phyloP scores from a whole-genome alignment of 2,329 filamentous ascomycete species.

The Scedosporium apiospermum region DNA sequence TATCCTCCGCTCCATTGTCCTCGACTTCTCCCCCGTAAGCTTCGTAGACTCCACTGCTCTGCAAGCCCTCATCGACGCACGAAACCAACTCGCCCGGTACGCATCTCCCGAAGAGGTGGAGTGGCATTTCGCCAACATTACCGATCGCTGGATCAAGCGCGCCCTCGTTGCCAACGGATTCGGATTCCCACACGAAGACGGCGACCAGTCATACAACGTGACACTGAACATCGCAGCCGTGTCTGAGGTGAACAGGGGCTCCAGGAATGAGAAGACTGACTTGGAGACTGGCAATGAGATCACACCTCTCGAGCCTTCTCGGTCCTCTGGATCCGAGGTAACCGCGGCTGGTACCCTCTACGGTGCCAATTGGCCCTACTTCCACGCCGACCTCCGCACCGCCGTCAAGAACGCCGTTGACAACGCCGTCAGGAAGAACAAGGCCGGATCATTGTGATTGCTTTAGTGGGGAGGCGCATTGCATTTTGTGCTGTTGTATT shows the following conservation, averaged over 20 bases:
- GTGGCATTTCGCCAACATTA: constrained; percentile 45
- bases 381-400: constrained; percentile 35
- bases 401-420: constrained; percentile 25
- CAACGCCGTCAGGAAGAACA: constrained; percentile 6
- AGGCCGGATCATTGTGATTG: neutral
- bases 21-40: constrained; percentile 50
- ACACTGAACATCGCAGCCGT: neutral
- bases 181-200: constrained; percentile 27
- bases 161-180: constrained; percentile 48
- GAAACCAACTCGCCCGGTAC: constrained; percentile 44
- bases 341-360: constrained; percentile 19
- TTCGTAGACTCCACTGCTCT: constrained; percentile 48
- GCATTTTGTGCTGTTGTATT: neutral
- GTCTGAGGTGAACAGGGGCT: constrained; percentile 8
- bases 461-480: neutral
- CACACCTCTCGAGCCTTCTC: constrained; percentile 1
- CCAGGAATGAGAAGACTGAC: constrained; percentile 9
- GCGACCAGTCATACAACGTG: constrained; percentile 5
- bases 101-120: constrained; percentile 36
- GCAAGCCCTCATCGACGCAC: constrained; percentile 46
- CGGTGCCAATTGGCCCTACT: constrained; percentile 35
- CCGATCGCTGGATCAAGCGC: constrained; percentile 47
- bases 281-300: constrained; percentile 8
- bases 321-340: neutral
- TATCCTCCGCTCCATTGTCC: constrained; percentile 40